These are phyloP conservation scores for Zygoascus ofunaensis DNA, from an alignment of 805 yeast genomes.

Conservation along the genomic window DNA sequence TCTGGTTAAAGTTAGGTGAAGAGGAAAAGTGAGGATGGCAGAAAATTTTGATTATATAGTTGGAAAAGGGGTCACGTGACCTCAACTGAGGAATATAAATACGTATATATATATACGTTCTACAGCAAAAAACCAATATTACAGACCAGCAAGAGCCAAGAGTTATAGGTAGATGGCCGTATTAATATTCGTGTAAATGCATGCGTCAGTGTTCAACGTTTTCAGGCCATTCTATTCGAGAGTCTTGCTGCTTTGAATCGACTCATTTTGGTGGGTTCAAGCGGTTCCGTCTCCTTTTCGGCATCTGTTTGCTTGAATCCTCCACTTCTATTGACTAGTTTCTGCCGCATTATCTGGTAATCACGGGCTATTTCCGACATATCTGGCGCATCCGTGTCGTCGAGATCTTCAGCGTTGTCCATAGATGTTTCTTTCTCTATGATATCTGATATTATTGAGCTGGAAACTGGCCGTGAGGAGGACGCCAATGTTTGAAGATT, in stretches of 20 bases:
- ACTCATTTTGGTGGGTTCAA: slow-evolving; percentile 57
- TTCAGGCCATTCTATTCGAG: slow-evolving; percentile 7
- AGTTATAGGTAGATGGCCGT: too few species aligned
- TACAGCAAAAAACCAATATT: too few species aligned
- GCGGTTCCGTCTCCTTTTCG: slow-evolving; percentile 55
- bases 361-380: slow-evolving; percentile 43
- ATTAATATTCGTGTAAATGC: too few species aligned
- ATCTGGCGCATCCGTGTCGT: slow-evolving; percentile 31
- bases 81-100: neutral
- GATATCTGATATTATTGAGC: slow-evolving; percentile 37
- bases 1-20: neutral
- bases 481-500: slow-evolving; percentile 21
- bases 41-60: too few species aligned
- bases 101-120: too few species aligned
- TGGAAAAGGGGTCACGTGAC: too few species aligned
- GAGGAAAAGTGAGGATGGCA: neutral
- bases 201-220: too few species aligned
- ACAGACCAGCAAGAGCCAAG: too few species aligned
- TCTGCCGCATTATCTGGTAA: slow-evolving; percentile 48
- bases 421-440: slow-evolving; percentile 29
- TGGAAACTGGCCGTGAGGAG: too few species aligned
- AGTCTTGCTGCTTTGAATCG: slow-evolving; percentile 53
- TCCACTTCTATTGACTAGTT: slow-evolving; percentile 39
- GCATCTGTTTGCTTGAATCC: slow-evolving; percentile 40
- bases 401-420: slow-evolving; percentile 20